Conservation (phyloP, 1,284 basidiomycete genomes). For the Sutorius eximius region DNA sequence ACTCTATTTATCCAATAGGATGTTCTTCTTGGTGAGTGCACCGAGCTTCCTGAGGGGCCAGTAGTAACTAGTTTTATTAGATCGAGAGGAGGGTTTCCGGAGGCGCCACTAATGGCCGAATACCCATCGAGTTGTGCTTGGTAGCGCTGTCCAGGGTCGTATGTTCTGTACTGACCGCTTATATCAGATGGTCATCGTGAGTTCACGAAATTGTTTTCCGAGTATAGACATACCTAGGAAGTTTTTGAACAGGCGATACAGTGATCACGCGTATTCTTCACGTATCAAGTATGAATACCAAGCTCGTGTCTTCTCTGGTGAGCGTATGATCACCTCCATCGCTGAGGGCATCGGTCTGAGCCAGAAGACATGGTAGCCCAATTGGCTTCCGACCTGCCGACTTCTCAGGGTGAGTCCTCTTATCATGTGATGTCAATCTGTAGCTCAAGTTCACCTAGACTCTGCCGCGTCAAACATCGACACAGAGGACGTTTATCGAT, state of each 20-base stretch:
- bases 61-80: conserved; percentile 5
- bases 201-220: not conserved
- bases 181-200: conserved; percentile 20
- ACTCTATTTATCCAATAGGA: conserved; percentile 23
- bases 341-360: too few species aligned
- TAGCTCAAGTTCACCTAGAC: conserved; percentile 4
- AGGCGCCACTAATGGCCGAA: not conserved
- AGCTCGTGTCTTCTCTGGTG: conserved; percentile 24
- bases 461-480: not conserved
- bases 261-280: conserved; percentile 7
- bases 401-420: conserved; percentile 22
- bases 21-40: conserved; percentile 23
- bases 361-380: conserved; percentile 8
- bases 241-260: conserved; percentile 3
- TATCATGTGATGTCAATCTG: not conserved
- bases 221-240: not conserved
- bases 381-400: conserved; percentile 21
- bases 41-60: not conserved
- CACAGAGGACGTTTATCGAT: conserved; percentile 2
- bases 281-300: conserved; percentile 25
- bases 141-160: conserved; percentile 9
- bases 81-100: conserved; percentile 22
- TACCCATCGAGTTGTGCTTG: conserved; percentile 10
- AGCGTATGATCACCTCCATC: not conserved
- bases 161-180: conserved; percentile 19